Evolutionary conservation across 148 eudicot species (phyloP), one percentile per base, ranked within the genome.

Genomic region (Rheum nobile): DNA sequence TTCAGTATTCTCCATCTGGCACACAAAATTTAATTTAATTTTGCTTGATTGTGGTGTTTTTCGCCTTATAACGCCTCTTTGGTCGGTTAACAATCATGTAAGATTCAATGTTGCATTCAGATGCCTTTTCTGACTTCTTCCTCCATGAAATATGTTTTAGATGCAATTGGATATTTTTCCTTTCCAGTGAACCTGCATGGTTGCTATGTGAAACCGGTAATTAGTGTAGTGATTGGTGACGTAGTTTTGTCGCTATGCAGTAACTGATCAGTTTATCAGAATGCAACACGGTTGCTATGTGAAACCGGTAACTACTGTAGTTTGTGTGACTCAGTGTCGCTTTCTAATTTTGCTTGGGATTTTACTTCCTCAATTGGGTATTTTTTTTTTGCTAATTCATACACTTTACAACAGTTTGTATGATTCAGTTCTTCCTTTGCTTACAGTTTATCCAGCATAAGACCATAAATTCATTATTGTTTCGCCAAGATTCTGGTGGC

Each of bases 381-480:
- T 14, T 28, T 29, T 10, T 24, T 61, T 61, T 5, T 6, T 28
- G 14, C 19, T 29, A 13, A 13, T 13, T 28, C 26, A 61, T 61
- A 26, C 35, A 28, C 9, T 61, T 9, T 54, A 21, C 21, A 54
- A 3, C 61, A 54, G 61, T 24, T 54, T 46, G 4, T 54, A 28
- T 54, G 37, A 28, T 29, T 29, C 37, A 61, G 12, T 4, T 61
- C 67, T 61, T 12, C 17, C 34, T 44, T 32, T 81, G 65, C 43
- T 65, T 85, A 70, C 83, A 85, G 87, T 47, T 75, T 79, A 61
- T 28, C 67, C 67, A 61, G 67, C 67, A 71, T 72, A 63, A 76
- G 72, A 67, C 38, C 35, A 35, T 43, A 32, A 28, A 24, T 37
- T 42, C 55, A 54, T 12, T 24, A 29, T 10, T 3, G 7, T 39